phyloP scores from a whole-genome alignment of 305 asterid species.

The Fraxinus baroniana region DNA sequence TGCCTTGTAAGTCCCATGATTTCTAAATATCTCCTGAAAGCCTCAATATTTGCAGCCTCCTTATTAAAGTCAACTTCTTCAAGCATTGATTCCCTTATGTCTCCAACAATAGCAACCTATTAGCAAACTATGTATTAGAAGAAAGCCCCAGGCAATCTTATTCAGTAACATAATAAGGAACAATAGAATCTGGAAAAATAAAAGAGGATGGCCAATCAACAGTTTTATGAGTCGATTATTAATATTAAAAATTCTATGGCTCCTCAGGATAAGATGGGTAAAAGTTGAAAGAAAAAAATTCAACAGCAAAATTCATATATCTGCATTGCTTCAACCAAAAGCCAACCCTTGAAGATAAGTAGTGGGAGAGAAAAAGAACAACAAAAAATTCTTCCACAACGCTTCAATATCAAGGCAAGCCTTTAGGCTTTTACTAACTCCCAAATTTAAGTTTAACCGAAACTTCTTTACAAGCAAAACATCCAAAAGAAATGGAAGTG shows the following conservation, averaged over 20 bases:
- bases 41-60: conserved; percentile 84
- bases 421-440: not conserved
- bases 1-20: conserved; percentile 86
- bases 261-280: conserved; percentile 15
- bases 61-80: conserved; percentile 95
- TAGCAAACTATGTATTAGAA: conserved; percentile 28
- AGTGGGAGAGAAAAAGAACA: not conserved
- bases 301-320: not conserved
- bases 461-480: not conserved
- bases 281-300: not conserved
- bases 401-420: not conserved
- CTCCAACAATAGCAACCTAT: conserved; percentile 96
- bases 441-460: not conserved
- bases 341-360: conserved; percentile 6
- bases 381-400: not conserved
- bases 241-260: not conserved
- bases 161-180: not conserved
- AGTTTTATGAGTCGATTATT: not conserved
- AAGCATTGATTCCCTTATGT: conserved; percentile 94
- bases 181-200: not conserved
- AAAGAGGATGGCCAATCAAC: not conserved
- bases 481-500: not conserved
- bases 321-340: conserved; percentile 5
- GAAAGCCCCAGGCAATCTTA: conserved; percentile 6
- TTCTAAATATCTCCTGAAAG: conserved; percentile 79